phyloP scores from a whole-genome alignment of 306 rosid species.

The Cucumis melo region DNA sequence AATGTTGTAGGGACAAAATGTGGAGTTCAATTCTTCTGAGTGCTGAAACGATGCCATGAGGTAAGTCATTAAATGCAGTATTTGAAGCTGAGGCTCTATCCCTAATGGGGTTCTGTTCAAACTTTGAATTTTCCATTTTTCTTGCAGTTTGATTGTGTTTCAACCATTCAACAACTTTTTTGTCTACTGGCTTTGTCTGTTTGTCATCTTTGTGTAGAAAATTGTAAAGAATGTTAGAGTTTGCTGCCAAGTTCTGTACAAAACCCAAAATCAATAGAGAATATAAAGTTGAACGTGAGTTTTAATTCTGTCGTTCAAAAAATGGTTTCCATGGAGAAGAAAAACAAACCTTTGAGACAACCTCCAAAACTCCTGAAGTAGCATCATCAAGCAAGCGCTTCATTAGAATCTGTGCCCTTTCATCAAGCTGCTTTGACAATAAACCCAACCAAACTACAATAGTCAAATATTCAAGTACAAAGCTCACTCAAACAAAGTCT shows the following conservation, averaged over 20 bases:
- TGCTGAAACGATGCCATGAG: conserved; percentile 28
- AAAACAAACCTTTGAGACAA: conserved; percentile 29
- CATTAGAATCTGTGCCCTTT: conserved; percentile 31
- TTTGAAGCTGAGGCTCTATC: background rate
- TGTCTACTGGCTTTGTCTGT: background rate
- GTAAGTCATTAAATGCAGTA: conserved; percentile 19
- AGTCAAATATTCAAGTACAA: background rate
- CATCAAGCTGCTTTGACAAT: conserved; percentile 18
- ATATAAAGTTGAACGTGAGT: too few species aligned
- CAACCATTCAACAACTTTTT: background rate
- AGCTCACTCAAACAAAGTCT: background rate
- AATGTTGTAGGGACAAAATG: conserved; percentile 36
- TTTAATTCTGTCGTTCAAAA: too few species aligned
- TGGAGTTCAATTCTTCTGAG: conserved; percentile 47
- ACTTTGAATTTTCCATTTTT: conserved; percentile 10
- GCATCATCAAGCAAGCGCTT: conserved; percentile 50
- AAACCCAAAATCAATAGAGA: background rate
- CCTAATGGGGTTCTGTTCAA: background rate
- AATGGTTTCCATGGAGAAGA: background rate
- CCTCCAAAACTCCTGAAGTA: conserved; percentile 26
- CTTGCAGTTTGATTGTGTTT: background rate
- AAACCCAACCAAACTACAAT: background rate
- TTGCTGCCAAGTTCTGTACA: conserved; percentile 20
- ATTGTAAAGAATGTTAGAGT: conserved; percentile 1
- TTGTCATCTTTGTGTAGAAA: background rate